These are phyloP conservation scores for Epichloe aotearoae DNA, from an alignment of 2,329 filamentous ascomycete genomes.

Conservation along the genomic window DNA sequence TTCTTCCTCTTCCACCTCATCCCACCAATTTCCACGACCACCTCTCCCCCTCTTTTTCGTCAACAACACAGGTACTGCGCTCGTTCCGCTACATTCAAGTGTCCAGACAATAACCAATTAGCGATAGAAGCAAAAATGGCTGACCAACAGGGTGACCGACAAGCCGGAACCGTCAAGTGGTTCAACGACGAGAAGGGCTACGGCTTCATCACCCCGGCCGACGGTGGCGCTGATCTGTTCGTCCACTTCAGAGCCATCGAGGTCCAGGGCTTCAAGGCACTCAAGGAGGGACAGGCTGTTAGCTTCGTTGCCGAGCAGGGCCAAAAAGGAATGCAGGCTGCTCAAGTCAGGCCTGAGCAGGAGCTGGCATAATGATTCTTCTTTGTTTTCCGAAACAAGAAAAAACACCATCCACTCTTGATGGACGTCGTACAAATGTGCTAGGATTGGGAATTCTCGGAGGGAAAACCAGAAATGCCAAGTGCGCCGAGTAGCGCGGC, in stretches of 20 bases:
- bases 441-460: not conserved
- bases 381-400: not conserved
- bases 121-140: conserved; percentile 5
- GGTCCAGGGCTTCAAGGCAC: conserved; percentile 8
- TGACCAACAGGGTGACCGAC: conserved; percentile 8
- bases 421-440: not conserved
- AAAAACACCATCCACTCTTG: not conserved
- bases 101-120: not conserved
- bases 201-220: conserved; percentile 9
- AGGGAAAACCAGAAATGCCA: not conserved
- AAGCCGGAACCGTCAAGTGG: conserved; percentile 9
- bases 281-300: conserved; percentile 9
- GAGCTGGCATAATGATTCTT: not conserved
- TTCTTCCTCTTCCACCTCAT: not conserved
- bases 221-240: conserved; percentile 6
- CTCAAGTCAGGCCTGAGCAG: conserved; percentile 13
- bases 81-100: not conserved
- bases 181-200: conserved; percentile 12
- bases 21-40: not conserved
- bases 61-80: not conserved
- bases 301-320: conserved; percentile 7
- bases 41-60: not conserved
- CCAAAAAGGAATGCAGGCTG: conserved; percentile 9
- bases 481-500: not conserved
- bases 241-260: conserved; percentile 10